Conservation (phyloP, 2,329 filamentous ascomycete genomes). For the Penicillium hesseltinei region DNA sequence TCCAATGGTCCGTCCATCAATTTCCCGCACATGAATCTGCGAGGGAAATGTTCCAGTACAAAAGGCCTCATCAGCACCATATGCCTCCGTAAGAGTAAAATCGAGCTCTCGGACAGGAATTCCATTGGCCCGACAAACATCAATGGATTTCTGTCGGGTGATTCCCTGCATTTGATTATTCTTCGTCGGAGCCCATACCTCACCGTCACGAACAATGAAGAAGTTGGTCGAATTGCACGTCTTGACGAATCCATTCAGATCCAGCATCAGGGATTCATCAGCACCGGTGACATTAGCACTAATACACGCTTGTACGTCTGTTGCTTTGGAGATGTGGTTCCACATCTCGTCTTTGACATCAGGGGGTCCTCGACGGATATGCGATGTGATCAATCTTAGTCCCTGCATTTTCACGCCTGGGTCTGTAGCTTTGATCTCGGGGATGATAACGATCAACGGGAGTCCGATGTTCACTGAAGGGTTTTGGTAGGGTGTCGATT, state of each 20-base stretch:
- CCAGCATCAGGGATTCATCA: not conserved
- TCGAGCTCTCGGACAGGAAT: not conserved
- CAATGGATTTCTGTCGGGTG: not conserved
- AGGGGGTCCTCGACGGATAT: not conserved
- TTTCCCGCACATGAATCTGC: not conserved
- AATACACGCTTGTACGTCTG: not conserved
- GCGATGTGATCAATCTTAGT: not conserved
- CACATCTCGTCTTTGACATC: not conserved
- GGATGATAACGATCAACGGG: not conserved
- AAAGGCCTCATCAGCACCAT: not conserved
- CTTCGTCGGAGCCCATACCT: not conserved
- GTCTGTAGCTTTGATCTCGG: not conserved
- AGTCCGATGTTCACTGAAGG: not conserved
- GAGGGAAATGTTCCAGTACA: not conserved
- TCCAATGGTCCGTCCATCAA: not conserved
- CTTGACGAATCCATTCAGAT: not conserved
- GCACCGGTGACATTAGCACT: not conserved
- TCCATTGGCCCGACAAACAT: not conserved
- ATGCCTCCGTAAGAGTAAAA: not conserved
- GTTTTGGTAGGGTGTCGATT: not conserved
- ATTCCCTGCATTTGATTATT: not conserved
- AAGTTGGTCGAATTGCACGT: not conserved
- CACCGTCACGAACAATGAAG: not conserved
- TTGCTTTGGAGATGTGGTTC: not conserved
- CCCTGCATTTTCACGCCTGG: not conserved